Conservation (phyloP, 176 grass and related monocot genomes). For the Musa itinerans region DNA sequence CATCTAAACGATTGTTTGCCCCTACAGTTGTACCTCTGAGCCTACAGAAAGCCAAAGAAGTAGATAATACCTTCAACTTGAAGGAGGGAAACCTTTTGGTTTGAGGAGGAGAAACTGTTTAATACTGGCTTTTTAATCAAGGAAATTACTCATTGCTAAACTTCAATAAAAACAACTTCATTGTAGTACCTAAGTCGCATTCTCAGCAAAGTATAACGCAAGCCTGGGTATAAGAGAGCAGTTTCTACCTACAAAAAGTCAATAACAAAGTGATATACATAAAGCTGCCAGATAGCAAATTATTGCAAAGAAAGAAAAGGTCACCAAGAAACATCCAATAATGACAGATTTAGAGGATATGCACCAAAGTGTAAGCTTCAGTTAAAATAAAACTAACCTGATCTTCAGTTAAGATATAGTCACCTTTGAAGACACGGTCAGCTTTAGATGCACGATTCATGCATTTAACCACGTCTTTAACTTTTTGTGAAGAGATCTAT, state of each 20-base stretch:
- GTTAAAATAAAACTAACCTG: constrained; percentile 29
- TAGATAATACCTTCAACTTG: background rate
- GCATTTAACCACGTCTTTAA: constrained; percentile 92
- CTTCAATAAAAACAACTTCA: background rate
- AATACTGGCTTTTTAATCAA: background rate
- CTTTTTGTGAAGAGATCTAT: constrained; percentile 79
- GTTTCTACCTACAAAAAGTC: constrained; percentile 46
- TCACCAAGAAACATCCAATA: background rate
- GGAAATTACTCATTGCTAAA: background rate
- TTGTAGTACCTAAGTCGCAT: constrained; percentile 67
- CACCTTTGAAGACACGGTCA: constrained; percentile 86
- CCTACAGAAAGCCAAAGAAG: constrained; percentile 25
- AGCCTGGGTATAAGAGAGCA: constrained; percentile 72
- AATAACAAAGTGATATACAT: background rate
- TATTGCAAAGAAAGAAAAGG: background rate
- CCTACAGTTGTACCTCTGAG: constrained; percentile 78
- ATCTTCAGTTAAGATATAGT: constrained; percentile 61
- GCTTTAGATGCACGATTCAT: constrained; percentile 82
- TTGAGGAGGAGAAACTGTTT: background rate
- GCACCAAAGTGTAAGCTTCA: too few relatives aligned
- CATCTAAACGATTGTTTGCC: constrained; percentile 81
- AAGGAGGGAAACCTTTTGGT: too few relatives aligned
- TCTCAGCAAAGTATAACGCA: constrained; percentile 65
- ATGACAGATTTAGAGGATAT: background rate
- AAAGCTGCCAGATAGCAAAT: background rate